Evolutionary conservation across 2,329 filamentous ascomycete species (phyloP).

Genomic region (Diaporthe humulicola): DNA sequence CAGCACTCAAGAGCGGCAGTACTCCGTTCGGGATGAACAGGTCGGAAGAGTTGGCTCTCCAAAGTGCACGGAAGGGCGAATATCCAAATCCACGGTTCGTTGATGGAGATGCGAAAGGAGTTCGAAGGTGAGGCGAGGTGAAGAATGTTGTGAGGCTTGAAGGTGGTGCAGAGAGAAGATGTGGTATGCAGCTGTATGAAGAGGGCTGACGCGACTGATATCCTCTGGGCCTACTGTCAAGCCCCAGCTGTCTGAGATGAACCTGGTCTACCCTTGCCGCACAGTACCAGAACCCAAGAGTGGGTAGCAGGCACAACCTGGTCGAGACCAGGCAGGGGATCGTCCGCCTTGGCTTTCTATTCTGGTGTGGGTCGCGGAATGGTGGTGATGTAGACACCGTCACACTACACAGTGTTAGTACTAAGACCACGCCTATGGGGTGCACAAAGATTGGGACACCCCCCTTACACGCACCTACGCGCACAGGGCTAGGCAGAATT

Average conservation of each 20-base stretch:
- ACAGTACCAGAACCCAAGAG: constrained; percentile 29
- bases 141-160: constrained; percentile 28
- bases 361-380: constrained; percentile 27
- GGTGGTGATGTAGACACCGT: constrained; percentile 15
- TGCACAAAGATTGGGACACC: background rate
- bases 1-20: constrained; percentile 55
- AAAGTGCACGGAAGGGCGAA: constrained; percentile 1
- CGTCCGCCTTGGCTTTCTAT: constrained; percentile 33
- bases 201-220: constrained; percentile 33
- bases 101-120: constrained; percentile 24
- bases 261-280: constrained; percentile 27
- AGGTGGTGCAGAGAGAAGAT: constrained; percentile 36
- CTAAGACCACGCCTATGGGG: background rate
- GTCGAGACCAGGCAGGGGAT: constrained; percentile 17
- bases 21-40: constrained; percentile 40
- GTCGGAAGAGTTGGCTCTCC: constrained; percentile 24
- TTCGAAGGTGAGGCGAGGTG: constrained; percentile 34
- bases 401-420: background rate
- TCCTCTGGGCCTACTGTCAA: constrained; percentile 20
- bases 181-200: constrained; percentile 34
- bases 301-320: constrained; percentile 9
- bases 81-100: constrained; percentile 32
- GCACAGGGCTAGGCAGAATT: background rate
- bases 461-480: background rate
- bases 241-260: constrained; percentile 30